These are phyloP conservation scores for Kockovaella imperatae DNA, from an alignment of 768 basidiomycete species.

Conservation along the genomic window DNA sequence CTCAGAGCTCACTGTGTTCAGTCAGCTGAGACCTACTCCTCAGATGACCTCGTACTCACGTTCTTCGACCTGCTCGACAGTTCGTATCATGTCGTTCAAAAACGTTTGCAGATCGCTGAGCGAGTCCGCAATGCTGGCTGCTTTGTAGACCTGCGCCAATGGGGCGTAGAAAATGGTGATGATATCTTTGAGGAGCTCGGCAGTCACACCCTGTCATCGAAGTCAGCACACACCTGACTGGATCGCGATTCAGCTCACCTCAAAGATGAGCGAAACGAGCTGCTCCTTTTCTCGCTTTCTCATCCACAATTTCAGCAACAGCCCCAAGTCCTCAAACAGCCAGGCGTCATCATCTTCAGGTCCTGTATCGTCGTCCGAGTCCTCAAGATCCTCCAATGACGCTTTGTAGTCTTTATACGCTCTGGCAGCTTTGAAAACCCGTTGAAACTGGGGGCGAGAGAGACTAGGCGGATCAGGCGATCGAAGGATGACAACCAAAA, in stretches of 20 bases:
- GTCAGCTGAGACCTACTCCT: not conserved
- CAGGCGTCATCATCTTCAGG: conserved; percentile 92
- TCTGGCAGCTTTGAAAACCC: conserved; percentile 66
- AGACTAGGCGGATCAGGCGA: conserved; percentile 68
- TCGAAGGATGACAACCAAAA: conserved; percentile 72
- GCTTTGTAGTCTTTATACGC: conserved; percentile 70
- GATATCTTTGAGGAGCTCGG: conserved; percentile 92
- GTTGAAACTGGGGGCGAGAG: conserved; percentile 67
- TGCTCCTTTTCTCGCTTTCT: conserved; percentile 80
- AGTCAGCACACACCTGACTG: conserved; percentile 2
- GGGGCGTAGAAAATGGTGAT: conserved; percentile 98
- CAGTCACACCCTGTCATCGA: conserved; percentile 78
- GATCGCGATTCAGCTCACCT: conserved; percentile 52
- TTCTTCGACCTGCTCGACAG: conserved; percentile 85
- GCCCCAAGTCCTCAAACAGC: conserved; percentile 83
- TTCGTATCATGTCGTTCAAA: conserved; percentile 86
- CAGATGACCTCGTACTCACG: conserved; percentile 48
- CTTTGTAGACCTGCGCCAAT: conserved; percentile 91
- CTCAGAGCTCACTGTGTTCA: conserved; percentile 60
- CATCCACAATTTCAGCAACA: conserved; percentile 70
- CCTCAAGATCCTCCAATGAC: conserved; percentile 55
- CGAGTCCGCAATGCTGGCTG: conserved; percentile 93
- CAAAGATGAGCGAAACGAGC: conserved; percentile 85
- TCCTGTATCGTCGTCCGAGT: conserved; percentile 87
- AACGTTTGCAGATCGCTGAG: conserved; percentile 85